phyloP scores from a whole-genome alignment of 2,329 filamentous ascomycete genomes.

The Phoma sp. region DNA sequence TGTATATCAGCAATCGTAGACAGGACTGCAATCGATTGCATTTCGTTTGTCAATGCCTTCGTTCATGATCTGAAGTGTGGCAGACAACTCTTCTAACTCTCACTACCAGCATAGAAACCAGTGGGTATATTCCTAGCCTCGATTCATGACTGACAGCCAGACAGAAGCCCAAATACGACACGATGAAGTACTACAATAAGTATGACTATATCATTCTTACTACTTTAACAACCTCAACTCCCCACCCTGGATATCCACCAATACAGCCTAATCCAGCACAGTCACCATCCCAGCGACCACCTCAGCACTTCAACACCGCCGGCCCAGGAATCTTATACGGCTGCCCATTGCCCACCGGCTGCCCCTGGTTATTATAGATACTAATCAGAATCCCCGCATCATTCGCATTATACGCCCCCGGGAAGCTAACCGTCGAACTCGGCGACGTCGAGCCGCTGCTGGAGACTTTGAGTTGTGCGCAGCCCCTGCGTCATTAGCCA shows the following conservation, averaged over 20 bases:
- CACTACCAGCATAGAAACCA: too few species aligned
- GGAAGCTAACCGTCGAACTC: slow-evolving; percentile 39
- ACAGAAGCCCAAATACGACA: too few species aligned
- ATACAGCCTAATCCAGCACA: too few species aligned
- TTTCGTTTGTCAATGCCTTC: background rate
- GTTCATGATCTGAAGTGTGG: background rate
- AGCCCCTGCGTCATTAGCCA: slow-evolving; percentile 34
- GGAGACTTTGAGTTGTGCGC: slow-evolving; percentile 44
- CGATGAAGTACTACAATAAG: too few species aligned
- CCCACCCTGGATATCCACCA: too few species aligned
- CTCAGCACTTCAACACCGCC: slow-evolving; percentile 57
- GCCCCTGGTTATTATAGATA: slow-evolving; percentile 34
- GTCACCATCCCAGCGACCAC: background rate
- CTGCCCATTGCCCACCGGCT: slow-evolving; percentile 24
- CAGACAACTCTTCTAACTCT: too few species aligned
- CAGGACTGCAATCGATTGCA: slow-evolving; percentile 8
- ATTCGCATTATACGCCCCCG: slow-evolving; percentile 41
- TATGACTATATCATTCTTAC: too few species aligned
- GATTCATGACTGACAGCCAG: too few species aligned
- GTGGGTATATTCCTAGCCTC: too few species aligned
- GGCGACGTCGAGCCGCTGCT: slow-evolving; percentile 28
- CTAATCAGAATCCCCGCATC: slow-evolving; percentile 44
- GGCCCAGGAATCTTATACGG: slow-evolving; percentile 60
- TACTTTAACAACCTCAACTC: too few species aligned
- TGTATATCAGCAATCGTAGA: slow-evolving; percentile 13